Evolutionary conservation across 78 protist genomes (phyloP).

Genomic region (slime mould (Dictyostelium discoideum)): DNA sequence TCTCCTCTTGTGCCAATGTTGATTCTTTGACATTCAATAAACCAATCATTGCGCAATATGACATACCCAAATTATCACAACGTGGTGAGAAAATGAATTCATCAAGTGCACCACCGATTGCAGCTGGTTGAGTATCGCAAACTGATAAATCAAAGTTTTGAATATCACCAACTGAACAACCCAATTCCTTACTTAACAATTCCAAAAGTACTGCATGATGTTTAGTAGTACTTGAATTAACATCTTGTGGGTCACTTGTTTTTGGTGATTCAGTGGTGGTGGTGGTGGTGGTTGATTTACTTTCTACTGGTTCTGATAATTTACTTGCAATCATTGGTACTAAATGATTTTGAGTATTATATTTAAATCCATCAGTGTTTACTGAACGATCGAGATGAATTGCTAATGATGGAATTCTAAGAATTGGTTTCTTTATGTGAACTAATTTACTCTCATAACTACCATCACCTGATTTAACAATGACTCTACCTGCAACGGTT

Average conservation of each 20-base stretch:
- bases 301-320: slow-evolving; percentile 8
- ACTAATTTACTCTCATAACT: slow-evolving; percentile 72
- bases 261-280: neutral
- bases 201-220: slow-evolving; percentile 83
- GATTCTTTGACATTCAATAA: slow-evolving; percentile 3
- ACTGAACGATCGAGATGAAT: slow-evolving; percentile 93
- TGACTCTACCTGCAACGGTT: slow-evolving; percentile 93
- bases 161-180: slow-evolving; percentile 67
- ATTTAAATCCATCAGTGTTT: slow-evolving; percentile 86
- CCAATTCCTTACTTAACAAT: slow-evolving; percentile 81
- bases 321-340: slow-evolving; percentile 86
- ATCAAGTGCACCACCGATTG: slow-evolving; percentile 87
- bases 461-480: slow-evolving; percentile 68
- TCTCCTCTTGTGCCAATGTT: slow-evolving; percentile 44
- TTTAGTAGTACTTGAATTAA: neutral
- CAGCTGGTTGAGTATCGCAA: slow-evolving; percentile 91
- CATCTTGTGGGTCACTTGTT: neutral
- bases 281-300: neutral
- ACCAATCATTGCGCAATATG: slow-evolving; percentile 87
- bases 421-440: slow-evolving; percentile 72
- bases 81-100: slow-evolving; percentile 95
- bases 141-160: slow-evolving; percentile 91
- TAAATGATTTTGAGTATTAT: slow-evolving; percentile 94
- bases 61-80: slow-evolving; percentile 93
- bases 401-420: slow-evolving; percentile 92